These are phyloP conservation scores for Dioscorea alata DNA, from an alignment of 106 monocot species.

Conservation along the genomic window DNA sequence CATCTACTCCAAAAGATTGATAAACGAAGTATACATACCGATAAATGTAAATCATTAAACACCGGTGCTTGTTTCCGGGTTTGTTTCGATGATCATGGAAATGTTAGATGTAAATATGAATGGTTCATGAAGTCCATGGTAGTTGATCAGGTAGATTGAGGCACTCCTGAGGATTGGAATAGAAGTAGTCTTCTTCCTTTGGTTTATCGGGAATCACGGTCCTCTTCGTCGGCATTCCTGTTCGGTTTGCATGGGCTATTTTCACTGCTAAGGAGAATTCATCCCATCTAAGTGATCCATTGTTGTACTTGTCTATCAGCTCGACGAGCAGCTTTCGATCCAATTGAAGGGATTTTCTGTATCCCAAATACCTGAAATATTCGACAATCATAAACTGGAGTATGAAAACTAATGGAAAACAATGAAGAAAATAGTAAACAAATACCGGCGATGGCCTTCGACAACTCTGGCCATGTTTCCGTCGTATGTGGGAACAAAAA, in stretches of 20 bases:
- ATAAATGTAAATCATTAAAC: too few species aligned
- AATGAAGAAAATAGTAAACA: neutral
- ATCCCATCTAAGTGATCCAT: conserved; percentile 60
- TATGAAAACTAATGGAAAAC: neutral
- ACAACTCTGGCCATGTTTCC: conserved; percentile 97
- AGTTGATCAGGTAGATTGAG: conserved; percentile 28
- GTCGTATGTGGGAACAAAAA: conserved; percentile 90
- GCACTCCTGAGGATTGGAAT: conserved; percentile 90
- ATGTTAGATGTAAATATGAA: neutral
- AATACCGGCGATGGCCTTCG: conserved; percentile 90
- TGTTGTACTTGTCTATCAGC: conserved; percentile 57
- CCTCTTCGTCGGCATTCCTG: conserved; percentile 57
- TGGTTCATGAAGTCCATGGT: conserved; percentile 19
- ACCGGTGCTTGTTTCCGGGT: too few species aligned
- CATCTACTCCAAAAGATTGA: too few species aligned
- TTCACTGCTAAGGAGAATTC: conserved; percentile 72
- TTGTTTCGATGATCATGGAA: too few species aligned
- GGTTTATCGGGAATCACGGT: conserved; percentile 66
- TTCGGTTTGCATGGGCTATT: conserved; percentile 50
- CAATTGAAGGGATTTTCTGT: conserved; percentile 60
- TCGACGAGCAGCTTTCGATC: conserved; percentile 66
- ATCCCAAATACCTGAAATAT: conserved; percentile 62
- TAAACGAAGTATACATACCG: too few species aligned
- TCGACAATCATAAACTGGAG: neutral
- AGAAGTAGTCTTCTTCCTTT: conserved; percentile 98